Conservation (phyloP, 164 flowering plant genomes). For the Macadamia integrifolia region DNA sequence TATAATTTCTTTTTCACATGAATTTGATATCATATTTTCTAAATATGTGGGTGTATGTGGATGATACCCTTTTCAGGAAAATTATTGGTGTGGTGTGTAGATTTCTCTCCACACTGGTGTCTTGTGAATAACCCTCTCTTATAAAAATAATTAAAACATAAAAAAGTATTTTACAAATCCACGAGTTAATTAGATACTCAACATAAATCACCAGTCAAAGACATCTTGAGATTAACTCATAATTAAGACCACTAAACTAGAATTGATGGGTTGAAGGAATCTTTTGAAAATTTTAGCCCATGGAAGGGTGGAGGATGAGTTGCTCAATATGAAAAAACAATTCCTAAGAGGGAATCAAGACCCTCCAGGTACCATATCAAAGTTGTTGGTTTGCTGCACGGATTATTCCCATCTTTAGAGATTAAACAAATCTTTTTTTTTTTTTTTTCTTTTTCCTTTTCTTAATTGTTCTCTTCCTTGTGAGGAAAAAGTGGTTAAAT, state of each 20-base stretch:
- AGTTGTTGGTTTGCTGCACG: conserved; percentile 14
- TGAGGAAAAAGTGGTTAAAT: neutral
- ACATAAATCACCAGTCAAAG: too few relatives aligned
- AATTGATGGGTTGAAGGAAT: conserved; percentile 10
- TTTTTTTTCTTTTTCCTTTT: neutral
- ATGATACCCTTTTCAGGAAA: too few relatives aligned
- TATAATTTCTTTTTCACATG: too few relatives aligned
- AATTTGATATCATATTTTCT: too few relatives aligned
- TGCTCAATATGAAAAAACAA: conserved; percentile 13
- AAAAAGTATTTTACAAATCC: too few relatives aligned
- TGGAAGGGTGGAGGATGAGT: neutral
- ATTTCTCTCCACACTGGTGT: too few relatives aligned
- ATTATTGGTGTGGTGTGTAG: too few relatives aligned
- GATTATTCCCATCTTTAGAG: conserved; percentile 22
- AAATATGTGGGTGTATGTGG: too few relatives aligned
- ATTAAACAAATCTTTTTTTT: conserved; percentile 5
- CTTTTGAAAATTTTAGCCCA: conserved; percentile 5
- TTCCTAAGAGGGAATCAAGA: conserved; percentile 11
- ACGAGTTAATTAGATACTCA: too few relatives aligned
- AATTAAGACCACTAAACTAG: neutral
- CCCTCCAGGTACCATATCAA: conserved; percentile 8
- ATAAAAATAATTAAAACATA: too few relatives aligned
- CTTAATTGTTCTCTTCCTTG: neutral
- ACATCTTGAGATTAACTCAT: neutral
- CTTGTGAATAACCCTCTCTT: too few relatives aligned